A percentile compares a stretch with the other conserved stretches of the same genome.
phyloP scores from a whole-genome alignment of 1,284 basidiomycete genomes.

The Rhodotorula sp. region DNA sequence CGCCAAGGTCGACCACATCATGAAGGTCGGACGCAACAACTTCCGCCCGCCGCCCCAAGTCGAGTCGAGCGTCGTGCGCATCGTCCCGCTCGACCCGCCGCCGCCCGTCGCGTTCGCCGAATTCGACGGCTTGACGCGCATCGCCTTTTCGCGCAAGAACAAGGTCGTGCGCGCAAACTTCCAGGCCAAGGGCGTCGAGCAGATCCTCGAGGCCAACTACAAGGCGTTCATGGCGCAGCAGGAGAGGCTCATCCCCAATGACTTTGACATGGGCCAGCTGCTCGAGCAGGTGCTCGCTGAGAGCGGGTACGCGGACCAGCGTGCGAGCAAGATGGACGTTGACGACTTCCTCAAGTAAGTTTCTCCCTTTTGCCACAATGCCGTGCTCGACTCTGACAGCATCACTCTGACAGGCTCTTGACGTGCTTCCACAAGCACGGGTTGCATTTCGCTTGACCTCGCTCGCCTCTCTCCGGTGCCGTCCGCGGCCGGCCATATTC shows the following conservation, averaged over 20 bases:
- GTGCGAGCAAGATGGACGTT: conserved; percentile 80
- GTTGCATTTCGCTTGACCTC: conserved; percentile 69
- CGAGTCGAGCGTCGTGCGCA: conserved; percentile 86
- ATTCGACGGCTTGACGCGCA: conserved; percentile 90
- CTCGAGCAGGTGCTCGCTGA: conserved; percentile 75
- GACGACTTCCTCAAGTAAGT: conserved; percentile 75
- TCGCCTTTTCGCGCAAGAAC: conserved; percentile 86
- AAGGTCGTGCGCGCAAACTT: conserved; percentile 87
- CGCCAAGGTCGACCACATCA: conserved; percentile 91
- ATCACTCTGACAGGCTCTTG: conserved; percentile 56
- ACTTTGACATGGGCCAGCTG: conserved; percentile 67
- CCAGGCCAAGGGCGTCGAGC: conserved; percentile 87
- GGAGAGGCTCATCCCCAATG: conserved; percentile 63
- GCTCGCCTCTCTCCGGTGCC: not conserved
- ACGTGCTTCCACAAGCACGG: conserved; percentile 79
- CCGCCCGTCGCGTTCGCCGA: conserved; percentile 95
- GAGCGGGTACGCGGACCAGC: conserved; percentile 65
- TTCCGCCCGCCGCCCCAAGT: conserved; percentile 96
- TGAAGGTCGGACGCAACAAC: conserved; percentile 94
- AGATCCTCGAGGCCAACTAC: conserved; percentile 92
- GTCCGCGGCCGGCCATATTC: no score
- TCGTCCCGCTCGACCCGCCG: conserved; percentile 90
- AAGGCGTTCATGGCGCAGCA: conserved; percentile 89
- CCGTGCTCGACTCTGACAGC: not conserved
- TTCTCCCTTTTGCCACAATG: not conserved